phyloP scores from a whole-genome alignment of 1,284 basidiomycete species.

The Naganishia liquefaciens region DNA sequence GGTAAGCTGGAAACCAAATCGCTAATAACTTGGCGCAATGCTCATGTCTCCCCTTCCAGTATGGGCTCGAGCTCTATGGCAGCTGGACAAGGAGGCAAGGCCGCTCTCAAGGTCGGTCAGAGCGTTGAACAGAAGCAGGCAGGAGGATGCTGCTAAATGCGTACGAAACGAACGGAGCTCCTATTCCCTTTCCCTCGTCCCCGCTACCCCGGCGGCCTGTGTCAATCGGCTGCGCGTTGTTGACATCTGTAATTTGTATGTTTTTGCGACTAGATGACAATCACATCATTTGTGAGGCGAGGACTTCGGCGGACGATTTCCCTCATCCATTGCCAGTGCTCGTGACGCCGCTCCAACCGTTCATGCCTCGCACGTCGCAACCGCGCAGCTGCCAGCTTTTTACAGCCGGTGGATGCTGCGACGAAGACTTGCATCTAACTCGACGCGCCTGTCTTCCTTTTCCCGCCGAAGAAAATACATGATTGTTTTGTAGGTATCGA shows the following conservation, averaged over 20 bases:
- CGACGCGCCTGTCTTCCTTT: too few species aligned
- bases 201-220: not conserved
- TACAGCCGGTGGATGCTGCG: too few species aligned
- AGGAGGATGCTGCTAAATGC: conserved; percentile 69
- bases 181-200: not conserved
- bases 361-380: too few species aligned
- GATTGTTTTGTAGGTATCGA: too few species aligned
- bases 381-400: too few species aligned
- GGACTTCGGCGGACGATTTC: too few species aligned
- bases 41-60: conserved; percentile 48
- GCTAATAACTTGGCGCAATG: not conserved
- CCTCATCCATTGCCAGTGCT: too few species aligned
- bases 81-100: conserved; percentile 55
- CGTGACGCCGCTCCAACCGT: too few species aligned
- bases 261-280: conserved; percentile 25
- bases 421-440: too few species aligned
- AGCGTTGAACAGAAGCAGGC: conserved; percentile 71
- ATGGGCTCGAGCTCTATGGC: conserved; percentile 57
- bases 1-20: conserved; percentile 45
- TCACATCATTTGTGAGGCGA: conserved; percentile 12
- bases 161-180: not conserved
- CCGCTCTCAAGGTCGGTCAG: conserved; percentile 65
- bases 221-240: not conserved
- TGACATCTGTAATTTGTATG: conserved; percentile 26
- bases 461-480: too few species aligned